Evolutionary conservation across 2,329 filamentous ascomycete species (phyloP), one percentile per base, ranked within the genome.

Genomic region (Seiridium cupressi): DNA sequence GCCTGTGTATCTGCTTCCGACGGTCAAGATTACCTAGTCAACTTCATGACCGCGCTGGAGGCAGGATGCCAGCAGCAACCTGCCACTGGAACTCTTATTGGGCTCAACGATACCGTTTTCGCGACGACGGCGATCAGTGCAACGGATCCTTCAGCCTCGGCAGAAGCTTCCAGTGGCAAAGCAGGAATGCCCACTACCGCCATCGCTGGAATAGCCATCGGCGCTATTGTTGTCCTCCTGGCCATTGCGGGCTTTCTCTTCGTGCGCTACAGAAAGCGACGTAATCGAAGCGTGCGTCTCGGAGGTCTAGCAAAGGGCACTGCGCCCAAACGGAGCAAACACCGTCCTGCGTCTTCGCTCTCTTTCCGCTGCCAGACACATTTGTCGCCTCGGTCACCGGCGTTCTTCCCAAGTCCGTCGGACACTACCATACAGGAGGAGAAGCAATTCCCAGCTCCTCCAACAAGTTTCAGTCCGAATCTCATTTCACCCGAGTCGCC

Each of bases 341-440:
- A 73, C 61, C 75, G 73, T 11, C 74, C 74, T n/a, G 68, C 69
- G 11, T 83, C 82, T 0, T 76, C 79, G 4, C 74, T 84, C 35
- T 82, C 79, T 1, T 84, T 84, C 70, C 77, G 77, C 38, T 84
- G 82, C 70, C 79, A 81, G 60, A 77, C 80, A 0, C 77, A 76
- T 57, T 68, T 80, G 32, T 74, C 74, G 7, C 75, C 76, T 1
- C 68, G 73, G 13, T 76, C 75, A 1, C 75, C 78, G 0, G 67
- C 69, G 44, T 76, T 77, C 66, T 75, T 75, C 65, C 67, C 65
- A 4, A 64, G 62, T 47, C 47, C 62, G 11, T 61, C 64, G 5
- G 60, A 63, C 11, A 38, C 57, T 1, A 59, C 66, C 3, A 67
- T 70, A 4, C 70, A 71, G 35, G 72, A 73, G 11, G 72, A 74